Base-by-base conservation (phyloP, 2,329 filamentous ascomycete genomes). In the Colletotrichum limetticola region DNA sequence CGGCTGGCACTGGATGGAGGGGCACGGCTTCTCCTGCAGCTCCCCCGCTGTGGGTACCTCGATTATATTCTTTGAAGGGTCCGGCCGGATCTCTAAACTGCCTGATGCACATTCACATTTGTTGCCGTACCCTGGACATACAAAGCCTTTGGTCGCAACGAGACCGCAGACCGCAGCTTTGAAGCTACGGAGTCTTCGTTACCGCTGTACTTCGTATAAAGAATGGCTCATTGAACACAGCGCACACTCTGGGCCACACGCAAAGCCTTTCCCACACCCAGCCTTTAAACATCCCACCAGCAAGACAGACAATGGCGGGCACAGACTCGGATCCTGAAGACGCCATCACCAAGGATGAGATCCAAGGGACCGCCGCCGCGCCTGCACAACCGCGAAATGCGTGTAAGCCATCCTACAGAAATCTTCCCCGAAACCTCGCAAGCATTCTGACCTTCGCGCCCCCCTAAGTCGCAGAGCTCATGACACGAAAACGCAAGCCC, bases 311-410 rank as follows among this genome's bases (percentile, higher is more conserved):
- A 82, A 82, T 82, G 80, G 66, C 77, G 14, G 74, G 70, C 30
- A 49, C 67, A 55, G 76, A 78, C 14, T 78, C 78, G 4, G 79
- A 79, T 16, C 74, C 79, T 0, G 81, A 85, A 68, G 84, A 86
- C 76, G 84, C 83, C 57, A 83, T 85, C 67, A 84, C 82, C 0
- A 76, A 80, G 60, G 82, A 86, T 32, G 86, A 87, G 72, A 83
- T 85, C 1, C 76, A 78, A 42, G 80, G 80, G 24, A 79, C 79
- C 64, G 82, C 81, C 14, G 66, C 79, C 19, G 65, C 78, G 32
- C 72, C 74, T 12, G 76, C 74, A 58, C 26, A 49, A 1, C 74
- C 72, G 26, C 81, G 78, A 64, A 86, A 87, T 80, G 85, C 86
- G 72, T 87, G 86, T 86, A 82, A 58, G 77, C 19, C 58, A 9